A percentile compares a stretch with the other conserved stretches of the same genome.
Conservation (phyloP, 208 protist species). For the Acanthamoeba lenticulata region DNA sequence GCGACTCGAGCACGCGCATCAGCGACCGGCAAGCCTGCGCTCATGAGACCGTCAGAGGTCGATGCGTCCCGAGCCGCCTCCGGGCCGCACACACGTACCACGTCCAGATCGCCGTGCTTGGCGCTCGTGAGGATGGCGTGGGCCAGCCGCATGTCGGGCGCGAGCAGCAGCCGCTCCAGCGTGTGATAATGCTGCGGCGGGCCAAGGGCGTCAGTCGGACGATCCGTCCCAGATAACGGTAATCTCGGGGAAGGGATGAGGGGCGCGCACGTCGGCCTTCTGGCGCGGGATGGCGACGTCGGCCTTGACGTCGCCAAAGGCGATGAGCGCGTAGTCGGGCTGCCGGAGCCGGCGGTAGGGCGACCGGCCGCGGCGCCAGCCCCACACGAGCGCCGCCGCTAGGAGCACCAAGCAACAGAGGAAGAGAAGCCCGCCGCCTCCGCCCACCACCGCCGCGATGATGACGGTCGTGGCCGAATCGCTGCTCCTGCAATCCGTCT, state of each 20-base stretch:
- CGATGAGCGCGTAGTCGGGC: slow-evolving; percentile 15
- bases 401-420: slow-evolving; percentile 6
- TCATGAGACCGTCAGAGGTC: neutral
- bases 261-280: slow-evolving; percentile 2
- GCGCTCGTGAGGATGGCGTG: slow-evolving; percentile 16
- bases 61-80: no score
- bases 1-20: neutral
- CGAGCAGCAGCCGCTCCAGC: slow-evolving; percentile 7
- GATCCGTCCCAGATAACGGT: no score
- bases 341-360: slow-evolving; percentile 37
- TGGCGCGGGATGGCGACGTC: neutral
- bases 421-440: neutral
- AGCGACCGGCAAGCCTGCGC: neutral
- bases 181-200: neutral
- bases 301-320: slow-evolving; percentile 5
- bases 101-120: neutral
- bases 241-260: no score
- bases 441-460: slow-evolving; percentile 12
- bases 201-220: neutral
- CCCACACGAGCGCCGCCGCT: neutral
- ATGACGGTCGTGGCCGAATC: neutral
- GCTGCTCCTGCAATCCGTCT: neutral
- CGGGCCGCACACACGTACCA: neutral
- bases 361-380: neutral
- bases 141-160: neutral